Percentiles rank a stretch among this genome's conserved stretches.
Evolutionary conservation across 2,329 filamentous ascomycete species (phyloP).

Genomic region (Tolypocladium tropicale): DNA sequence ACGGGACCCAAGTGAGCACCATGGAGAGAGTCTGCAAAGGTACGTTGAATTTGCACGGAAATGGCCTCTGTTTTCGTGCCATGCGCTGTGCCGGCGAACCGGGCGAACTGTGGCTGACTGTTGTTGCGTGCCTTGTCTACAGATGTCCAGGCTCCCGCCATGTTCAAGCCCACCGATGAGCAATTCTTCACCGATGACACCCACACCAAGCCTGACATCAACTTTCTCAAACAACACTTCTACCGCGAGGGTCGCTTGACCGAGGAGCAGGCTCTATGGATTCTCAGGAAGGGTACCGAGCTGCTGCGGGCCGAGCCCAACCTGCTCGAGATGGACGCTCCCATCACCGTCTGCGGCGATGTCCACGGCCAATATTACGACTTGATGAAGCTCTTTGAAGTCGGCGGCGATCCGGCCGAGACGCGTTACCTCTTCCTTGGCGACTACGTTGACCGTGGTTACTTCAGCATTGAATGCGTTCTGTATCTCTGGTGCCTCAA

Average conservation of each 20-base stretch:
- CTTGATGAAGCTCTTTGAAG: constrained; percentile 98
- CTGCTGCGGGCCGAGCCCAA: constrained; percentile 86
- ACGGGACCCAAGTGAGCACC: constrained; percentile 90
- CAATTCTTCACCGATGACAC: constrained; percentile 88
- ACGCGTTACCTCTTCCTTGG: constrained; percentile 95
- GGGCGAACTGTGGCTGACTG: constrained; percentile 4
- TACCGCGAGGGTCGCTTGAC: constrained; percentile 95
- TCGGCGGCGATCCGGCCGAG: constrained; percentile 91
- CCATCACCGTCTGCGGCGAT: constrained; percentile 96
- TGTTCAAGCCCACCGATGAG: constrained; percentile 83
- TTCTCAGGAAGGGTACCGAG: constrained; percentile 79
- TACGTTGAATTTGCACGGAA: constrained; percentile 32
- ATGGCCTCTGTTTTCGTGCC: neutral
- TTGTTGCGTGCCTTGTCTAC: constrained; percentile 6
- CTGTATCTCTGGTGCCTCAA: constrained; percentile 96
- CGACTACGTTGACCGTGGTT: constrained; percentile 95
- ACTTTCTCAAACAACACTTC: constrained; percentile 96
- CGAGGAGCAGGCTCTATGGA: constrained; percentile 95
- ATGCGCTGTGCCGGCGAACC: neutral
- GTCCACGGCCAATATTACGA: constrained; percentile 99
- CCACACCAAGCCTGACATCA: constrained; percentile 78
- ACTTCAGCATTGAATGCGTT: constrained; percentile 99
- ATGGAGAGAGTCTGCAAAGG: constrained; percentile 97
- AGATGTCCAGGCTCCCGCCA: constrained; percentile 98
- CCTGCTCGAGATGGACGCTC: constrained; percentile 96